phyloP scores from a whole-genome alignment of 2,329 filamentous ascomycete genomes.

The Lecanicillium sp. region DNA sequence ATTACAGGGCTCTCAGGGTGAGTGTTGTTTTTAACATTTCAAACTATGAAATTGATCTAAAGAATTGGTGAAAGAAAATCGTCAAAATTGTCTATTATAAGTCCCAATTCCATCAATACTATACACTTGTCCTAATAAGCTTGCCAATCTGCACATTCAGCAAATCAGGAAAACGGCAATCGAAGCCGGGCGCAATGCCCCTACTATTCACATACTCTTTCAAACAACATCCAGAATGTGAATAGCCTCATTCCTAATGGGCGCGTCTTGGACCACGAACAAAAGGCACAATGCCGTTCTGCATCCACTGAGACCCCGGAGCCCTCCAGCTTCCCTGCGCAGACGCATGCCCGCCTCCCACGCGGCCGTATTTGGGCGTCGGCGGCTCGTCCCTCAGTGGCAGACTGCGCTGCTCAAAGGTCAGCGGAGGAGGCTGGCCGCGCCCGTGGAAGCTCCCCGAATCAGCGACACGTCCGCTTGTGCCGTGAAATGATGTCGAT shows the following conservation, averaged over 20 bases:
- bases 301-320: constrained; percentile 13
- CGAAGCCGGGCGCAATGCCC: not conserved
- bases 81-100: not conserved
- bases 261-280: constrained; percentile 6
- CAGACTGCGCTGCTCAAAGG: not conserved
- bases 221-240: not conserved
- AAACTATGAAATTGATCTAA: not conserved
- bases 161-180: too few species aligned
- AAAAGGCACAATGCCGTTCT: constrained; percentile 14
- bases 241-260: not conserved
- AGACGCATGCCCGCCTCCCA: not conserved
- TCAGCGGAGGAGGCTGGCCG: not conserved
- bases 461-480: too few species aligned
- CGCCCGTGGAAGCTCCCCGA: not conserved
- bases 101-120: not conserved
- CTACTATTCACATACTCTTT: not conserved
- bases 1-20: too few species aligned
- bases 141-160: not conserved
- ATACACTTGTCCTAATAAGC: constrained; percentile 11
- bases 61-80: not conserved
- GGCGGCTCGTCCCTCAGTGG: not conserved
- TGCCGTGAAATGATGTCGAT: not conserved
- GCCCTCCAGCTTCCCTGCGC: not conserved
- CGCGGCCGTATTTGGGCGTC: too few species aligned
- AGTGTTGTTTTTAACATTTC: too few species aligned